Evolutionary conservation across 371 early-diverging fungal genomes (phyloP), one percentile per base, ranked within the genome.

Genomic region (Nematocida major): DNA sequence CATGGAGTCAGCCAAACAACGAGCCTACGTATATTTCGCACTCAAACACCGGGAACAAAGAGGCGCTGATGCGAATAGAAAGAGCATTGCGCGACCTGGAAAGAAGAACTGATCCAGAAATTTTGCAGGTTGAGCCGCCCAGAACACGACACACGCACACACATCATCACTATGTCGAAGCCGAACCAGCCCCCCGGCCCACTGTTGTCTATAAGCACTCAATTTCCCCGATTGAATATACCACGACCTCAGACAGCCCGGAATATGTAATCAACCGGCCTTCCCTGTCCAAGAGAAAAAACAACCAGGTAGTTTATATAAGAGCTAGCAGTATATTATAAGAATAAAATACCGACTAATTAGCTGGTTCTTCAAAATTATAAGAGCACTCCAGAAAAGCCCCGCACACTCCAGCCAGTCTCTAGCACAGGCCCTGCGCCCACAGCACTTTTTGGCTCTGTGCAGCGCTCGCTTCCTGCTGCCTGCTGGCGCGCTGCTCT

Each of bases 251-350:
- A 57, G 57, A 57, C 18, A 57, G 57, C 30, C 15, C 13, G 38
- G 36, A 57, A 13, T 57, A 57, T 57, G n/a, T 57, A 57, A 20
- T 57, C 34, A 26, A 57, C 34, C 5, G 13, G 1, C 34, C 36
- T 34, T 38, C 51, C 11, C 11, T 3, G 22, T 11, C 34, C 30
- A 57, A 57, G 57, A 57, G n/a, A n/a, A n/a, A 57, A 57, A 22
- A 13, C 13, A 57, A 57, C 15, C 34, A 13, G 1, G 28, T 57
- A 26, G 57, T 57, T 20, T 57, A 57, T 26, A 57, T 57, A 13
- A 28, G 57, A 34, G 57, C 28, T 13, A 57, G 34, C 34, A 57
- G 57, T 38, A 28, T 57, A 57, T 38, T 57, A 57, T 57, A 57
- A 57, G 18, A 57, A 57, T 50, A 50, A 50, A 43, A 43, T n/a